These are phyloP conservation scores for Coemansia sp. DNA, from an alignment of 192 early-diverging fungal genomes.

Conservation along the genomic window DNA sequence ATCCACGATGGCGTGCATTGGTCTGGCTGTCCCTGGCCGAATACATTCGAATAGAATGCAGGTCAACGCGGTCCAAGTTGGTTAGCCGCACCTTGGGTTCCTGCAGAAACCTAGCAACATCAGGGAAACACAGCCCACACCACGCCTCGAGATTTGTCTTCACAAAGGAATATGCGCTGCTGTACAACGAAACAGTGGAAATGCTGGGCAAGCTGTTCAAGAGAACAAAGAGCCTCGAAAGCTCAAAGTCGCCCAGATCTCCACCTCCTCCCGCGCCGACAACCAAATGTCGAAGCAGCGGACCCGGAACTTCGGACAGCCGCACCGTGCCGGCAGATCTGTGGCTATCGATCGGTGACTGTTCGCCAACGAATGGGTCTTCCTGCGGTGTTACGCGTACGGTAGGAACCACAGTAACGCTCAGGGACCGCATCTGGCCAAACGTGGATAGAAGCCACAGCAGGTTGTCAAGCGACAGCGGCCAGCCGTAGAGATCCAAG, in stretches of 20 bases:
- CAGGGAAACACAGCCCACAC: not conserved
- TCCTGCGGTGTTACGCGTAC: not conserved
- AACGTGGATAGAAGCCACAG: constrained; percentile 32
- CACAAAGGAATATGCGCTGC: constrained; percentile 27
- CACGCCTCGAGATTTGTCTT: constrained; percentile 9
- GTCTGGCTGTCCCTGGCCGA: not conserved
- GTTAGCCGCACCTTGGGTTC: constrained; percentile 10
- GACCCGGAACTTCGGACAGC: not conserved
- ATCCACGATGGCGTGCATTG: not conserved
- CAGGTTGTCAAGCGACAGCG: constrained; percentile 32
- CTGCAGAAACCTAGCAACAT: not conserved
- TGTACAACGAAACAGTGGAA: constrained; percentile 22
- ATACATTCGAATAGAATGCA: not conserved
- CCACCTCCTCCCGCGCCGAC: constrained; percentile 14
- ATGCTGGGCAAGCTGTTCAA: not conserved
- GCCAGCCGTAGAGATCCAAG: constrained; percentile 51
- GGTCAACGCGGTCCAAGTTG: constrained; percentile 22
- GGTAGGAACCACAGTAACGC: constrained; percentile 24
- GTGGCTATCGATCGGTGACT: too few species aligned
- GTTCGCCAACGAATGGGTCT: too few species aligned
- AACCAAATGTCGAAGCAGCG: constrained; percentile 9
- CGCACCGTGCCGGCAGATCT: not conserved
- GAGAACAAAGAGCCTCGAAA: constrained; percentile 7
- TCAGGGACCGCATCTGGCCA: constrained; percentile 6
- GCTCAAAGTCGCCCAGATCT: constrained; percentile 13